These are phyloP conservation scores for Hanseniaspora occidentalis DNA, from an alignment of 805 yeast genomes.

Conservation along the genomic window DNA sequence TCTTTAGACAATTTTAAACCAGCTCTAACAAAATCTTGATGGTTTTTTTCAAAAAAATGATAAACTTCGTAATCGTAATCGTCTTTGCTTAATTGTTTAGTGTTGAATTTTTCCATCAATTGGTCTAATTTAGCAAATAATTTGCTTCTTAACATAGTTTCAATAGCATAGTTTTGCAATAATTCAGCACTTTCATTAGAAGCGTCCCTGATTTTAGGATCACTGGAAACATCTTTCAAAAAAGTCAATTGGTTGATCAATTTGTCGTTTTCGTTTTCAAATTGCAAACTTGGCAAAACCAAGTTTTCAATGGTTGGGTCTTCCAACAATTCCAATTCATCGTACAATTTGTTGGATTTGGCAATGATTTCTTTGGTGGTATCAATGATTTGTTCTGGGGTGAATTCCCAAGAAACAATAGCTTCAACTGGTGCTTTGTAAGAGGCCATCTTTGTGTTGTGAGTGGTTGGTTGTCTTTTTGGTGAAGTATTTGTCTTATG, in stretches of 20 bases:
- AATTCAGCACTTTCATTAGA: constrained; percentile 50
- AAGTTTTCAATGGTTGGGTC: constrained; percentile 45
- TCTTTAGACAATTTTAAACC: constrained; percentile 54
- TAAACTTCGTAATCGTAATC: constrained; percentile 37
- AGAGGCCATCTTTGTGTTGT: too few relatives aligned
- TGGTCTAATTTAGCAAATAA: constrained; percentile 46
- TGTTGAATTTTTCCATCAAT: constrained; percentile 31
- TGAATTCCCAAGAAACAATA: constrained; percentile 47
- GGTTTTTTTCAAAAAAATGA: constrained; percentile 44
- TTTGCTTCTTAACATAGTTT: constrained; percentile 52
- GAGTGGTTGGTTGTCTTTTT: too few relatives aligned
- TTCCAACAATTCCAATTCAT: constrained; percentile 36
- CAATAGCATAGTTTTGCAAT: constrained; percentile 47
- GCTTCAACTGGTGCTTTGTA: constrained; percentile 19
- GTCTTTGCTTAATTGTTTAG: constrained; percentile 16
- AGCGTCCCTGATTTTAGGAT: constrained; percentile 57
- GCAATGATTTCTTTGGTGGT: constrained; percentile 34
- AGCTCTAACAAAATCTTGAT: constrained; percentile 46
- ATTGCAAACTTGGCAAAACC: constrained; percentile 38
- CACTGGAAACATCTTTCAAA: constrained; percentile 58
- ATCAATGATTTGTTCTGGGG: constrained; percentile 35
- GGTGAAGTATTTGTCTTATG: too few relatives aligned
- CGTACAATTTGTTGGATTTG: constrained; percentile 34
- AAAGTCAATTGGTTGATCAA: constrained; percentile 44
- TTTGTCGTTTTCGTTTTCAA: constrained; percentile 37